Evolutionary conservation across 805 yeast genomes (phyloP), one percentile per base, ranked within the genome.

Genomic region (Clavispora santaluciae): DNA sequence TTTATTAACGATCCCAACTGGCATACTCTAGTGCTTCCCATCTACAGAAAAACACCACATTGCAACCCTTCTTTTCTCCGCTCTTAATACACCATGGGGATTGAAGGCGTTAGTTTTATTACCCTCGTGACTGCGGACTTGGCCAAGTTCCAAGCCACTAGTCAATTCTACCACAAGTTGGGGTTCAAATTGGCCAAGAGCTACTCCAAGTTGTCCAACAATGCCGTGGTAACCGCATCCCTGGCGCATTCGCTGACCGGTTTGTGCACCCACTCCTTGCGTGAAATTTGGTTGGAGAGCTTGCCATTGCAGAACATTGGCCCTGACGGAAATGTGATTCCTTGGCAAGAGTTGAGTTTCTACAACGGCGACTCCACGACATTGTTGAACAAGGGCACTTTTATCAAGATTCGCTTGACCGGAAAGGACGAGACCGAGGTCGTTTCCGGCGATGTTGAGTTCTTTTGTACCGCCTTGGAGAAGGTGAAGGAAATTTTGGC

Each of bases 211-310:
- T 75, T 57, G 66, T 57, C 60, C 55, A 40, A 66, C 70, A 45
- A 61, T 65, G 41, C 60, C 45, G 43, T 59, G 49, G 30, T 61
- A 45, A 42, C 46, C 18, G 23, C 40, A 16, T 51, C 51, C 43
- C 55, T 57, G 38, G 50, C 66, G 37, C 53, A 54, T 30, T 49
- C 57, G 23, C 58, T 68, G 12, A 59, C 66, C 35, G 90, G 90
- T 4, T 66, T 84, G 35, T 75, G 87, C 7, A 70, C 67, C 42
- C 87, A 83, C 48, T 83, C 90, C 1, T 54, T 81, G 37, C 75
- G 70, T 47, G 95, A 85, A 60, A 61, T 77, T 22, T 85, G 95
- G 95, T 57, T 85, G 35, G 86, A 83, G 58, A 65, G 80, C 17
- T 83, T 79, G 58, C 87, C 86, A 16, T 64, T 74, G 30, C 72